phyloP scores from a whole-genome alignment of 768 basidiomycete species.

The Boletus edulis region DNA sequence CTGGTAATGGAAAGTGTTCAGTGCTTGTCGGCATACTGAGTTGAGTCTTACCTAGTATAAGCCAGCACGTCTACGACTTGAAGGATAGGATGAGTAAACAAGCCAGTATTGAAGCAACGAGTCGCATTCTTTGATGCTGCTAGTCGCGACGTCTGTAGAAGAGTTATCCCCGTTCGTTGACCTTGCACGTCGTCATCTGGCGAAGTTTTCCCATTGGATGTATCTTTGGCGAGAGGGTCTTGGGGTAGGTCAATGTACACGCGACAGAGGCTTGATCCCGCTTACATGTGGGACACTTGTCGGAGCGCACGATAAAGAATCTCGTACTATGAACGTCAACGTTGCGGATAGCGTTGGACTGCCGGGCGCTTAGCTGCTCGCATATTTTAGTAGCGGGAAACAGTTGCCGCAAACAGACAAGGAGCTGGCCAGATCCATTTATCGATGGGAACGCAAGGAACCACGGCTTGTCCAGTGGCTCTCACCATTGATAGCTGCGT shows the following conservation, averaged over 20 bases:
- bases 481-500: no score
- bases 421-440: no score
- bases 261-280: neutral
- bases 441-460: no score
- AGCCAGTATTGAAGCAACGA: conserved; percentile 76
- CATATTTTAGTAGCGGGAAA: no score
- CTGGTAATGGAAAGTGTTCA: conserved; percentile 42
- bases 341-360: no score
- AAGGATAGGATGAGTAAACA: conserved; percentile 90
- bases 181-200: conserved; percentile 98
- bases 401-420: no score
- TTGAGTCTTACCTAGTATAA: conserved; percentile 57
- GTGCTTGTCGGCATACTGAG: neutral
- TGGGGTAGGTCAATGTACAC: conserved; percentile 36
- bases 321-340: no score
- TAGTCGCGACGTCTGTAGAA: conserved; percentile 38
- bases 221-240: conserved; percentile 54
- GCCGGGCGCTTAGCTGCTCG: no score
- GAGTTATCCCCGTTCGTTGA: conserved; percentile 21
- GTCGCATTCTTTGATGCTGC: conserved; percentile 65
- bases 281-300: conserved; percentile 88
- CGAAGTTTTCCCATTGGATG: conserved; percentile 72
- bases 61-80: conserved; percentile 84
- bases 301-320: conserved; percentile 35
- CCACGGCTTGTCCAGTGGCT: no score